Evolutionary conservation across 352 stramenopile genomes (phyloP).

Genomic region (Globisporangium sylvaticum): DNA sequence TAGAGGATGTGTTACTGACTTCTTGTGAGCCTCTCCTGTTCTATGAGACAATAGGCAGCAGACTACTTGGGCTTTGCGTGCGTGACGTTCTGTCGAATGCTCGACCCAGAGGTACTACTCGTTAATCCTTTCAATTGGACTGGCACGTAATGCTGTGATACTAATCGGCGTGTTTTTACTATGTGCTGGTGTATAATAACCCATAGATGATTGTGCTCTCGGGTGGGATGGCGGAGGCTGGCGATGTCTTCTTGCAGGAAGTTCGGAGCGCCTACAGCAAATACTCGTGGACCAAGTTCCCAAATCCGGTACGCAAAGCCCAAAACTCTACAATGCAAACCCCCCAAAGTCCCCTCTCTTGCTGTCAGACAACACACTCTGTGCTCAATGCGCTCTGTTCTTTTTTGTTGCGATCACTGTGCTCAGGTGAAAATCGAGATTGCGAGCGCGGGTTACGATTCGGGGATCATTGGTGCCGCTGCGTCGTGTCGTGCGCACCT

Average conservation of each 20-base stretch:
- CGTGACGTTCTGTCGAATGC: constrained; percentile 68
- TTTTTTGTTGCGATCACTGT: neutral
- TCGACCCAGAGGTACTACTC: constrained; percentile 49
- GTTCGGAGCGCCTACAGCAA: constrained; percentile 58
- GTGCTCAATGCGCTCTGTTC: too few species aligned
- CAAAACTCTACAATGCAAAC: too few species aligned
- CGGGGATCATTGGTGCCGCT: constrained; percentile 75
- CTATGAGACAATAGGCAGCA: constrained; percentile 34
- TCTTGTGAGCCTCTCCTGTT: neutral
- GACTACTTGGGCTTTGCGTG: constrained; percentile 84
- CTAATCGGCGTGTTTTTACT: neutral
- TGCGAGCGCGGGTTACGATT: constrained; percentile 77
- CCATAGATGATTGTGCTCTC: constrained; percentile 75
- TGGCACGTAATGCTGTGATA: neutral
- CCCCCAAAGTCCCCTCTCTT: too few species aligned
- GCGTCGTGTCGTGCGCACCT: constrained; percentile 25
- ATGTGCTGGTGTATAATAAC: neutral
- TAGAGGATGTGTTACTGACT: neutral
- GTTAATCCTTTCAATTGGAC: neutral
- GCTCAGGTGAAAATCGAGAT: constrained; percentile 70
- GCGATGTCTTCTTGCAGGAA: constrained; percentile 62
- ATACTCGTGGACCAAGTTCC: constrained; percentile 69
- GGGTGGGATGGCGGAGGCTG: constrained; percentile 68
- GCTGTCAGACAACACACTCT: too few species aligned
- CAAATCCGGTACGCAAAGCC: constrained; percentile 73